These are phyloP conservation scores for Erysiphe neolycopersici DNA, from an alignment of 2,329 filamentous ascomycete species.

Conservation along the genomic window DNA sequence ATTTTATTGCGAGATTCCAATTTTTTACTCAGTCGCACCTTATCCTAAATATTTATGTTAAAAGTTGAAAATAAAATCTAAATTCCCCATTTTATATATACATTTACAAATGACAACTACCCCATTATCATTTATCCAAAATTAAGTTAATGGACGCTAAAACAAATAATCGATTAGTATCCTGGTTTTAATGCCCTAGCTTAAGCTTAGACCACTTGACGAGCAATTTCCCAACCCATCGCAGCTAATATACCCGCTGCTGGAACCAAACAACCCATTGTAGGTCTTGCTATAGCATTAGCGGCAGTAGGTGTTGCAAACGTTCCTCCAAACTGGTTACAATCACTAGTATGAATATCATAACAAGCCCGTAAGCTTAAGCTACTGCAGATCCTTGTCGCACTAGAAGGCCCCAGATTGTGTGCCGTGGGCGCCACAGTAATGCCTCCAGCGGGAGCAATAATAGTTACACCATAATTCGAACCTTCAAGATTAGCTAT, in stretches of 20 bases:
- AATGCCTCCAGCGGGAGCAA: slow-evolving; percentile 25
- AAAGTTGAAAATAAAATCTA: too few relatives aligned
- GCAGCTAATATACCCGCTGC: slow-evolving; percentile 7
- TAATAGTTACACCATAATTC: slow-evolving; percentile 26
- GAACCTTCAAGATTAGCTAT: slow-evolving; percentile 20
- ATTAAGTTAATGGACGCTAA: too few relatives aligned
- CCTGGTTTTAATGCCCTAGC: not conserved
- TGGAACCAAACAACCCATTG: slow-evolving; percentile 6
- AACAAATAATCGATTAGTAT: not conserved
- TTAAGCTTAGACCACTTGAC: slow-evolving; percentile 6
- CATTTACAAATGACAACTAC: too few relatives aligned
- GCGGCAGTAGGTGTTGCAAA: slow-evolving; percentile 4
- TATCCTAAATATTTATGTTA: too few relatives aligned
- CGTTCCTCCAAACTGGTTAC: slow-evolving; percentile 9
- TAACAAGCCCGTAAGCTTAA: slow-evolving; percentile 26
- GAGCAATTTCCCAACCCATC: slow-evolving; percentile 7
- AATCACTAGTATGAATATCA: slow-evolving; percentile 8
- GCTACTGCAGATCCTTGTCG: slow-evolving; percentile 27
- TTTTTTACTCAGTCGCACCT: too few relatives aligned
- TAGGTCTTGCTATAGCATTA: slow-evolving; percentile 7
- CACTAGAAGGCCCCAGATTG: slow-evolving; percentile 19
- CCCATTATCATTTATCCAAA: too few relatives aligned
- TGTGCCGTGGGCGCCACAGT: slow-evolving; percentile 20
- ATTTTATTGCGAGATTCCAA: too few relatives aligned
- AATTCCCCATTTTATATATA: too few relatives aligned